These are phyloP conservation scores for Malania oleifera DNA, from an alignment of 164 flowering plant species.

Conservation along the genomic window DNA sequence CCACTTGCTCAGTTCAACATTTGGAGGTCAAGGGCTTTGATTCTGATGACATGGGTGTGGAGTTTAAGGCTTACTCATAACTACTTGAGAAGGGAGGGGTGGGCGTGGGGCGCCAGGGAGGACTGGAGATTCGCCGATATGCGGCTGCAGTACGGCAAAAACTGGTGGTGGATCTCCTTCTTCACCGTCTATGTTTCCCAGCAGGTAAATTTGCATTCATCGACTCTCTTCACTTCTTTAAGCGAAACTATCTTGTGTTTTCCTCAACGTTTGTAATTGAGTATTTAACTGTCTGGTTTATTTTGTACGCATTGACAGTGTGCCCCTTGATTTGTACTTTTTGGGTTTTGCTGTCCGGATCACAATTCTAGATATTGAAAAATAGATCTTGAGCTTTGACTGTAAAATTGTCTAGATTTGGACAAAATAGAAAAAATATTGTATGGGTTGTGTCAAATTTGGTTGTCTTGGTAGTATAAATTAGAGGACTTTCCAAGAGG, in stretches of 20 bases:
- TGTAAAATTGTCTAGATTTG: too few species aligned
- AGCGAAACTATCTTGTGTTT: neutral
- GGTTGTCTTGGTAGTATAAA: too few species aligned
- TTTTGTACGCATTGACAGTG: too few species aligned
- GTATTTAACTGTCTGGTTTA: too few species aligned
- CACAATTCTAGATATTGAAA: too few species aligned
- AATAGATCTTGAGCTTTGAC: too few species aligned
- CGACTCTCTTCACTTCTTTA: neutral
- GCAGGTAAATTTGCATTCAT: conserved; percentile 40
- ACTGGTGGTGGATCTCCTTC: conserved; percentile 95
- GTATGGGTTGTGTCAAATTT: too few species aligned
- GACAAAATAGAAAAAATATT: too few species aligned
- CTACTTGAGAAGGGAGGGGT: conserved; percentile 82
- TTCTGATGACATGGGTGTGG: conserved; percentile 80
- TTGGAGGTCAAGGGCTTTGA: conserved; percentile 56
- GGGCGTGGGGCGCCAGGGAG: conserved; percentile 88
- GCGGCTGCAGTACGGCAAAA: conserved; percentile 57
- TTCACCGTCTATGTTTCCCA: conserved; percentile 72
- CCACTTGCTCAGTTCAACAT: conserved; percentile 44
- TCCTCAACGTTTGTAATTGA: neutral
- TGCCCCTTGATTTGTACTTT: too few species aligned
- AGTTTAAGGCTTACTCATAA: conserved; percentile 72
- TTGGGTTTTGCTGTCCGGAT: too few species aligned
- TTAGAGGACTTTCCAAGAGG: too few species aligned
- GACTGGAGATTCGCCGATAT: conserved; percentile 90